Conservation (phyloP, 495 filamentous ascomycete species). For the Penicillium dipodomyicola region DNA sequence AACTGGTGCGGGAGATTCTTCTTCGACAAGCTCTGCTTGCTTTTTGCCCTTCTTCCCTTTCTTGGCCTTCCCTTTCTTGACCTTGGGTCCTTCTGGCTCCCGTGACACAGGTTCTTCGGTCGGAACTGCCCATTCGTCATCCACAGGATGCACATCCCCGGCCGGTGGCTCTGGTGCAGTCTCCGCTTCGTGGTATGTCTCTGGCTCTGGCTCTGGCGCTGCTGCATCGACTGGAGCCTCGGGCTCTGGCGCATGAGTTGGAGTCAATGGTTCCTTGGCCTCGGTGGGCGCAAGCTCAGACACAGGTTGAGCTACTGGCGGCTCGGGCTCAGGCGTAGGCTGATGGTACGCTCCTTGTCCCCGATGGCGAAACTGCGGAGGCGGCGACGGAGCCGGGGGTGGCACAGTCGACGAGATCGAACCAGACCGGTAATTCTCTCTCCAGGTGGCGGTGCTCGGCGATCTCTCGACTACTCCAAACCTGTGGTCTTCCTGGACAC, state of each 20-base stretch:
- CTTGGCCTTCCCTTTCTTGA: slow-evolving; percentile 20
- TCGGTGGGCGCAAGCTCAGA: neutral
- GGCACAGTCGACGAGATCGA: slow-evolving; percentile 26
- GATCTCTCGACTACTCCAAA: slow-evolving; percentile 13
- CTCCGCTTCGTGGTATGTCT: slow-evolving; percentile 8
- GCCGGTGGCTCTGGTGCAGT: neutral
- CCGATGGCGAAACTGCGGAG: slow-evolving; percentile 19
- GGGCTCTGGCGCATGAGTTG: neutral
- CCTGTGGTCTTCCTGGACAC: slow-evolving; percentile 12
- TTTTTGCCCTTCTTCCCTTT: slow-evolving; percentile 32
- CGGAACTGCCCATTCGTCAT: slow-evolving; percentile 5
- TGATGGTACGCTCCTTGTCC: neutral
- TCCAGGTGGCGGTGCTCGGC: slow-evolving; percentile 17
- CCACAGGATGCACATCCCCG: slow-evolving; percentile 2
- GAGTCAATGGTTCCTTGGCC: neutral
- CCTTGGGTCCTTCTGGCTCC: slow-evolving; percentile 10
- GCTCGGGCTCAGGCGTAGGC: neutral
- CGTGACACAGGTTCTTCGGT: slow-evolving; percentile 10
- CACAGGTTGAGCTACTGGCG: neutral
- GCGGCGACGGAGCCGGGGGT: slow-evolving; percentile 26
- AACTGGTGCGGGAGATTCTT: slow-evolving; percentile 12
- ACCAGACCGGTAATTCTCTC: slow-evolving; percentile 22
- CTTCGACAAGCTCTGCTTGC: slow-evolving; percentile 14
- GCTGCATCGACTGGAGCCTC: neutral
- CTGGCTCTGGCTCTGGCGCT: neutral